These are phyloP conservation scores for Paramecium octaurelia DNA, from an alignment of 73 alveolate genomes.

Conservation along the genomic window DNA sequence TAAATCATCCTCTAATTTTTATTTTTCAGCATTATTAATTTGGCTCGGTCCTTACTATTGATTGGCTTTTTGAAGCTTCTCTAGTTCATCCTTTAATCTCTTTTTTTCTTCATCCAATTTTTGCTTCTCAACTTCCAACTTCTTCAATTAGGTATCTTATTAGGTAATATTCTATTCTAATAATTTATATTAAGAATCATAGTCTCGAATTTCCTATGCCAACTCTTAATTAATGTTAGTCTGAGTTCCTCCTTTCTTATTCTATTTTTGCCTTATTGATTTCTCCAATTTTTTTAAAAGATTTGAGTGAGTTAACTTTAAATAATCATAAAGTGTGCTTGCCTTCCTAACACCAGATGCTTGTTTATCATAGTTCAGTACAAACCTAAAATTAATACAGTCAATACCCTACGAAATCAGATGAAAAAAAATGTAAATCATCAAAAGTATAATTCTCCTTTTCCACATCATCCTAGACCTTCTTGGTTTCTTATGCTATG, in stretches of 20 bases:
- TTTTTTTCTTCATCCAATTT: constrained; percentile 16
- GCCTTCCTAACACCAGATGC: constrained; percentile 20
- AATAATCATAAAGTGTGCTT: neutral
- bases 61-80: neutral
- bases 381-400: neutral
- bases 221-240: neutral
- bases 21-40: neutral
- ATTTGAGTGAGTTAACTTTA: neutral
- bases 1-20: neutral
- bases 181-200: neutral
- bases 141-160: constrained; percentile 23
- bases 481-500: neutral
- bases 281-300: constrained; percentile 13
- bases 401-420: neutral
- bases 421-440: neutral
- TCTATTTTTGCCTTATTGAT: constrained; percentile 28
- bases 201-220: neutral
- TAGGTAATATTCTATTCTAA: constrained; percentile 42
- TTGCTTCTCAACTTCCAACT: neutral
- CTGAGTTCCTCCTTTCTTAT: neutral
- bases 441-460: neutral
- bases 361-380: neutral
- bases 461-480: neutral
- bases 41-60: neutral
- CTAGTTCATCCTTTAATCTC: neutral